Percentiles rank a stretch among this genome's conserved stretches.
These are phyloP conservation scores for Thermomucor indicae-seudaticae DNA, from an alignment of 371 early-diverging fungal genomes.

Conservation along the genomic window DNA sequence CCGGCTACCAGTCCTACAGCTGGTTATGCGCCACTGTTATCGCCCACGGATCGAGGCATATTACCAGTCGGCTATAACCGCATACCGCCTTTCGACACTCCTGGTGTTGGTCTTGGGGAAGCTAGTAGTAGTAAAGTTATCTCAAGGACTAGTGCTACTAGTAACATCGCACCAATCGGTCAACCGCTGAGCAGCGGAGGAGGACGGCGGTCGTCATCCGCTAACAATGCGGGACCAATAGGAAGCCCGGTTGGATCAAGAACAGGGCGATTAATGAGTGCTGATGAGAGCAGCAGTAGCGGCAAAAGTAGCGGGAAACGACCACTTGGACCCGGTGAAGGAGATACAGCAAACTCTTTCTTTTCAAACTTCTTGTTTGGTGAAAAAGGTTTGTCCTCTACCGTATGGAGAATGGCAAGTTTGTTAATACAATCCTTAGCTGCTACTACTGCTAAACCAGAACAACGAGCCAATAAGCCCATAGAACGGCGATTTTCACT, in stretches of 20 bases:
- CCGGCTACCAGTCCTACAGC: constrained; percentile 6
- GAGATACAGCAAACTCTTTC: constrained; percentile 22
- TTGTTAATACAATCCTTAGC: background rate
- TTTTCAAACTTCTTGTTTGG: constrained; percentile 44
- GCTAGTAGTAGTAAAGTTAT: background rate
- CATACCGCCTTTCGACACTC: constrained; percentile 2
- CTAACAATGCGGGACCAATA: constrained; percentile 21
- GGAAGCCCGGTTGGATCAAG: constrained; percentile 20
- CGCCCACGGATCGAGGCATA: constrained; percentile 1
- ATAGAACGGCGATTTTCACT: constrained; percentile 10
- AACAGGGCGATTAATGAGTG: constrained; percentile 6
- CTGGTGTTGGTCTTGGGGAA: background rate
- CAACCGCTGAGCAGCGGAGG: constrained; percentile 23
- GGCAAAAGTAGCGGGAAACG: background rate
- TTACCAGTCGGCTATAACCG: constrained; percentile 7
- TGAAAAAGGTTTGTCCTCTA: no score
- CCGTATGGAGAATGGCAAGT: constrained; percentile 1
- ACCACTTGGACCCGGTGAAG: background rate
- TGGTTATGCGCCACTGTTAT: background rate
- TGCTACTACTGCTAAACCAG: background rate
- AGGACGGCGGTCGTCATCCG: constrained; percentile 7
- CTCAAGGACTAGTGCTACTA: background rate
- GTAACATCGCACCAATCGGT: constrained; percentile 35
- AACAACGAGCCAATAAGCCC: constrained; percentile 2
- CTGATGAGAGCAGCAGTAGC: background rate